Evolutionary conservation across 2,329 filamentous ascomycete genomes (phyloP), one percentile per base, ranked within the genome.

Genomic region (Phyllosticta paracitricarpa): DNA sequence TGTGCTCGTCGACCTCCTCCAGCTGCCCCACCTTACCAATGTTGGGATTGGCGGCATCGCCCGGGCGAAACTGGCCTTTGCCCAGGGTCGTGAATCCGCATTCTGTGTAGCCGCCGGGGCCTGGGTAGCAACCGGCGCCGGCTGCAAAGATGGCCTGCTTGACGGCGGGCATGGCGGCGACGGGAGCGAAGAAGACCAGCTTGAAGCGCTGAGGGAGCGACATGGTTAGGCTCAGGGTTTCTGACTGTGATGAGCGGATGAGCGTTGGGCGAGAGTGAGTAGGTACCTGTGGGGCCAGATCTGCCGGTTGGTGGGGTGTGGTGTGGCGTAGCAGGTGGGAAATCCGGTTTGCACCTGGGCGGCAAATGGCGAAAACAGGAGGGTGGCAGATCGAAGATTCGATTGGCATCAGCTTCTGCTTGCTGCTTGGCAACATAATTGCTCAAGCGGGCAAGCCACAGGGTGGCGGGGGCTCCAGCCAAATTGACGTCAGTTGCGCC

Each of bases 21-120:
- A 89, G 67, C 28, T 75, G 70, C 0, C 85, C 84, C 1, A 78
- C 74, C 9, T 73, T 73, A 0, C 87, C 87, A 64, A 89, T 84
- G 67, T 84, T 74, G 2, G 87, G 87, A 56, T 85, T 85, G 0
- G 87, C 84, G 0, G 76, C 70, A 60, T 78, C 77, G 0, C 83
- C 84, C 0, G 86, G 86, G 0, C 83, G 80, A 71, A 89, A 90
- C 68, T 89, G 86, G 0, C 85, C 85, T 0, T 76, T 83, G 4
- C 87, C 87, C 3, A 72, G 64, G 0, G 75, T 71, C 33, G 69
- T 72, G 63, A 75, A 79, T 59, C 72, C 74, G 58, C 69, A 72
- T 66, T 79, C 75, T 0, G 72, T 77, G 65, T 80, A 80, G 14
- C 70, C 68, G 7, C 70, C 75, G 4, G 70, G 65, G 4, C 76